phyloP scores from a whole-genome alignment of 148 eudicot species.

The Drosera capensis region DNA sequence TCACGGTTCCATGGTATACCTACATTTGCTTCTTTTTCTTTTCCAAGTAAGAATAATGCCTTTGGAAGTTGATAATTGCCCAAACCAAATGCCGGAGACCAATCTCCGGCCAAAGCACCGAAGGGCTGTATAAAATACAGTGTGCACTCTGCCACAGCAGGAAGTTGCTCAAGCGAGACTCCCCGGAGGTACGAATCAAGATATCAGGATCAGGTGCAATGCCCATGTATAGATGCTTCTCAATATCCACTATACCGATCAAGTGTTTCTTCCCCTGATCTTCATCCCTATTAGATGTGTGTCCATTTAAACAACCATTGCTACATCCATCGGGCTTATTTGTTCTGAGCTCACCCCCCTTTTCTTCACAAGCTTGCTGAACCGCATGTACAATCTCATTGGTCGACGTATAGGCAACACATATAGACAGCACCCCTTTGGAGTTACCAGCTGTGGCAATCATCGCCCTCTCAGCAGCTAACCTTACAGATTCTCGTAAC shows the following conservation, averaged over 20 bases:
- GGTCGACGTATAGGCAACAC: conserved; percentile 5
- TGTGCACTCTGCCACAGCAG: conserved; percentile 4
- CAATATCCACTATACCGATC: background rate
- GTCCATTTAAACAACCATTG: background rate
- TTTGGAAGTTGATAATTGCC: conserved; percentile 7
- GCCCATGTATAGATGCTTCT: conserved; percentile 3
- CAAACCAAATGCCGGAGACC: conserved; percentile 6
- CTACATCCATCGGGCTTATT: background rate
- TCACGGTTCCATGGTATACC: background rate
- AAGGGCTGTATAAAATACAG: conserved; percentile 3
- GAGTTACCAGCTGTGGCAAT: conserved; percentile 1
- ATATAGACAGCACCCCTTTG: background rate
- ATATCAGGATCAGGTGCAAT: conserved; percentile 6
- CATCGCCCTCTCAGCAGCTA: background rate
- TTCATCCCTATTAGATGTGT: background rate
- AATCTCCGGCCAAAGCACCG: conserved; percentile 5
- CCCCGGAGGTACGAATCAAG: conserved; percentile 7
- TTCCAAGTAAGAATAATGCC: conserved; percentile 3
- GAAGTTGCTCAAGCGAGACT: conserved; percentile 6
- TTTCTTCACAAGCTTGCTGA: background rate
- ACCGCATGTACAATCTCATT: conserved; percentile 3
- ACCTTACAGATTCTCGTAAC: background rate
- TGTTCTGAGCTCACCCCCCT: background rate
- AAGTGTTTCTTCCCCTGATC: background rate
- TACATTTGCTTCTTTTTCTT: conserved; percentile 1